A percentile compares a stretch with the other conserved stretches of the same genome.
Conservation (phyloP, 208 protist species). For the Trypanosoma mega region DNA sequence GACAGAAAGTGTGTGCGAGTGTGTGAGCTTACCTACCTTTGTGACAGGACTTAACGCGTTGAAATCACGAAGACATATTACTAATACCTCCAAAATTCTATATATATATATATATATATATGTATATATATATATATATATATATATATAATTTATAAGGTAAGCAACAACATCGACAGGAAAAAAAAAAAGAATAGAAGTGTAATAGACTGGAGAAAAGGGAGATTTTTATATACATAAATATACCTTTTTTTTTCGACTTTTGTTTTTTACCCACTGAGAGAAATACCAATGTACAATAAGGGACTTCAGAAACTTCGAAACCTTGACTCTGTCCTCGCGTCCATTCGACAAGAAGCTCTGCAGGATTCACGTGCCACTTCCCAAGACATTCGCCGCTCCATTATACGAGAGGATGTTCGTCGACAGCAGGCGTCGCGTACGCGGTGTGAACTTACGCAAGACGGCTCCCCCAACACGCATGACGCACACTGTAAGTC, state of each 20-base stretch:
- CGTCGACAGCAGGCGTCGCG: background rate
- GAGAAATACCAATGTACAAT: conserved; percentile 17
- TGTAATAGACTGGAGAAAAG: too few relatives aligned
- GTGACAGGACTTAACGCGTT: background rate
- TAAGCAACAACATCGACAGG: too few relatives aligned
- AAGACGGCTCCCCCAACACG: conserved; percentile 7
- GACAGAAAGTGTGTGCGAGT: too few relatives aligned
- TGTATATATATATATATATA: too few relatives aligned
- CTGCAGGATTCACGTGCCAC: conserved; percentile 15
- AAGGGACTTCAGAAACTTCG: conserved; percentile 15
- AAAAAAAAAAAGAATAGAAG: too few relatives aligned
- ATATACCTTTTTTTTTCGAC: background rate
- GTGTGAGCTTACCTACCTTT: too few relatives aligned
- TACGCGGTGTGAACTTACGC: background rate
- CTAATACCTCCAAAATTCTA: too few relatives aligned
- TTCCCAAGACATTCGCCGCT: conserved; percentile 7
- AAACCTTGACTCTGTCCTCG: conserved; percentile 13
- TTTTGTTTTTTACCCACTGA: background rate
- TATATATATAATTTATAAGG: too few relatives aligned
- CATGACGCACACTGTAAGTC: background rate
- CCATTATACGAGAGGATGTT: conserved; percentile 18
- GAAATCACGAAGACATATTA: too few relatives aligned
- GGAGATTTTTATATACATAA: too few relatives aligned
- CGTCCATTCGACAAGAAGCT: conserved; percentile 7
- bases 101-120: too few relatives aligned